phyloP scores from a whole-genome alignment of 257 asterid genomes.

The Scutellaria galericulata region DNA sequence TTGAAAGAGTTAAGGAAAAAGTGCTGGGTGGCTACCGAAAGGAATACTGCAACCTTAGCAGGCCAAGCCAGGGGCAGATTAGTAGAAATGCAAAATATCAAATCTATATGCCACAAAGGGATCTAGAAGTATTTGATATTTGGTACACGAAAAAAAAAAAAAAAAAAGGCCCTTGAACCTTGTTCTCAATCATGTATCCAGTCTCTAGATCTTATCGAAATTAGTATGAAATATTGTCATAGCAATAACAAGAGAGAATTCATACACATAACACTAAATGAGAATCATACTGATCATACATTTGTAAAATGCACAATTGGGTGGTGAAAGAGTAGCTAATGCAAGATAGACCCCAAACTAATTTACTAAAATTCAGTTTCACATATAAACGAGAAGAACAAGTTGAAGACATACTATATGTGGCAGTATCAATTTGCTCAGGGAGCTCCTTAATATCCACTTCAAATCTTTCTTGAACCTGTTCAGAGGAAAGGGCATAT shows the following conservation, averaged over 20 bases:
- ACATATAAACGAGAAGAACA: neutral
- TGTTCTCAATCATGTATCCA: neutral
- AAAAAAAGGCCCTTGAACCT: neutral
- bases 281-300: neutral
- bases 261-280: neutral
- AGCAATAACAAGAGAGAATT: neutral
- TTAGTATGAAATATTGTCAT: neutral
- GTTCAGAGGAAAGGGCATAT: neutral
- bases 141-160: neutral
- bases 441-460: slow-evolving; percentile 86
- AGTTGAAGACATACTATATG: slow-evolving; percentile 58
- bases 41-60: neutral
- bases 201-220: neutral
- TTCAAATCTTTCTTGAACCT: slow-evolving; percentile 90
- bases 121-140: neutral
- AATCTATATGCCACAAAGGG: neutral
- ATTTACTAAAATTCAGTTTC: neutral
- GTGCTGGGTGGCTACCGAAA: neutral
- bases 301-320: neutral
- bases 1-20: neutral
- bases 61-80: neutral
- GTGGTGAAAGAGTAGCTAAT: neutral
- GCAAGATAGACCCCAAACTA: neutral
- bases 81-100: neutral
- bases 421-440: slow-evolving; percentile 81